phyloP scores from a whole-genome alignment of 345 rosid species.

The Camelina neglecta region DNA sequence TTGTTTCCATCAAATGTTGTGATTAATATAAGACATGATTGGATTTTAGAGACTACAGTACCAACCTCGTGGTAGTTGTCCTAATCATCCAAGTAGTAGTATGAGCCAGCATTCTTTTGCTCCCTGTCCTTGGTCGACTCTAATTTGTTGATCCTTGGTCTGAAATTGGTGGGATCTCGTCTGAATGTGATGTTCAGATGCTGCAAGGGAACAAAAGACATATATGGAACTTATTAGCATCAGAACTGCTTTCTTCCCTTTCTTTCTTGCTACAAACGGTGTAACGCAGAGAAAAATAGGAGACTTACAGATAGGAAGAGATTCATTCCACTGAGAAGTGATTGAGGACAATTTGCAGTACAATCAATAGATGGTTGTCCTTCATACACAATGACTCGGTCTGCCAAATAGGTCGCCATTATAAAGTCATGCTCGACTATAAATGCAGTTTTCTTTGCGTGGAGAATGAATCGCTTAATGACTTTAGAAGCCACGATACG shows the following conservation, averaged over 20 bases:
- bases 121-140: slow-evolving; percentile 98
- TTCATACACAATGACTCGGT: slow-evolving; percentile 93
- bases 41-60: slow-evolving; percentile 2
- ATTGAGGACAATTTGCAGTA: slow-evolving; percentile 91
- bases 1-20: slow-evolving; percentile 11
- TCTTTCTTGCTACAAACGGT: background rate
- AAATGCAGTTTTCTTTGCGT: slow-evolving; percentile 98
- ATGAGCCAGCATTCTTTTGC: slow-evolving; percentile 94
- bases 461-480: slow-evolving; percentile 95
- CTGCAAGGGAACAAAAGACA: slow-evolving; percentile 46
- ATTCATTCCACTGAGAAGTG: slow-evolving; percentile 97
- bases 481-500: slow-evolving; percentile 98
- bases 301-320: slow-evolving; percentile 89
- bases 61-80: slow-evolving; percentile 29
- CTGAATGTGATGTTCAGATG: slow-evolving; percentile 93
- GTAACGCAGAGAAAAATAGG: background rate
- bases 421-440: slow-evolving; percentile 99
- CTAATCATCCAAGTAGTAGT: slow-evolving; percentile 88
- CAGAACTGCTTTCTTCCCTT: background rate
- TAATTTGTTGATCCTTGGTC: slow-evolving; percentile 94
- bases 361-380: slow-evolving; percentile 91
- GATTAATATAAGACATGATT: slow-evolving; percentile 13
- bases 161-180: slow-evolving; percentile 90
- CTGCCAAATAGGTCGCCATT: slow-evolving; percentile 96
- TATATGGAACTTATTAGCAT: slow-evolving; percentile 7